These are phyloP conservation scores for Blumeria hordei DNA, from an alignment of 2,329 filamentous ascomycete species.

Conservation along the genomic window DNA sequence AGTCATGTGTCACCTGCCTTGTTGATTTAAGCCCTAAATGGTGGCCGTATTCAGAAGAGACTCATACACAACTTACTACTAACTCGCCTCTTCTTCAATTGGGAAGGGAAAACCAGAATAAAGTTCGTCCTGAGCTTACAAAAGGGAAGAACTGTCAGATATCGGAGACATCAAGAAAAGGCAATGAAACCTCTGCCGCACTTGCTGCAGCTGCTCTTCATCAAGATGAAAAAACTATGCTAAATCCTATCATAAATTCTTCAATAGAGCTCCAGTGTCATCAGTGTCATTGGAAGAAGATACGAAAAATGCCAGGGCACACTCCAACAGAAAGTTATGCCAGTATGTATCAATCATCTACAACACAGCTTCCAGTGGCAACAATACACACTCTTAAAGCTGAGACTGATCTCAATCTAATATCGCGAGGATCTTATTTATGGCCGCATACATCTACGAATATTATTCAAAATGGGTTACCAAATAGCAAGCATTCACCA, in stretches of 20 bases:
- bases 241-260: neutral
- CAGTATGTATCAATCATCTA: neutral
- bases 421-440: slow-evolving; percentile 4
- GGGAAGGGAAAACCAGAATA: no score
- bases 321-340: slow-evolving; percentile 6
- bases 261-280: slow-evolving; percentile 44
- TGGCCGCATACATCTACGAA: slow-evolving; percentile 4
- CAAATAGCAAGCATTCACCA: slow-evolving; percentile 17
- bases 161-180: slow-evolving; percentile 2
- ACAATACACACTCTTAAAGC: slow-evolving; percentile 9
- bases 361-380: neutral
- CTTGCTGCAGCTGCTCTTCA: slow-evolving; percentile 14
- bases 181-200: slow-evolving; percentile 9
- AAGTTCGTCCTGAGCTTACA: neutral
- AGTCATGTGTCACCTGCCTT: slow-evolving; percentile 37
- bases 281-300: slow-evolving; percentile 38
- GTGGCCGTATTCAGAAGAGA: slow-evolving; percentile 22
- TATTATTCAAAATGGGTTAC: slow-evolving; percentile 10
- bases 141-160: neutral
- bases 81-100: neutral
- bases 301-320: slow-evolving; percentile 11
- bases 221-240: slow-evolving; percentile 9
- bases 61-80: neutral
- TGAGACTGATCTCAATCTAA: slow-evolving; percentile 9
- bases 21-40: slow-evolving; percentile 53